phyloP scores from a whole-genome alignment of 176 grass and related monocot species.

The maize (Zea mays) region Zm-B73-REFERENCE-NAM-5.0 NC_050096.1:203415001-203415500 shows the following conservation, averaged over 20 bases:
- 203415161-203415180: no score
- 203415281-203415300: constrained; percentile 33
- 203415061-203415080: background rate
- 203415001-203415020: no score
- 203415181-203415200: no score
- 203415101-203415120: background rate
- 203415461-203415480: constrained; percentile 31
- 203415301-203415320: constrained; percentile 46
- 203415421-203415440: background rate
- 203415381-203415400: background rate
- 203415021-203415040: no score
- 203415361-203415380: background rate
- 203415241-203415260: background rate
- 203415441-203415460: background rate
- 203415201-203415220: no score
- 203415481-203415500: constrained; percentile 72
- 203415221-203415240: background rate
- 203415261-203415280: background rate
- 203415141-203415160: no score
- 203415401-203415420: background rate
- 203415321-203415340: constrained; percentile 53
- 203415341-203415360: constrained; percentile 60
- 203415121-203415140: constrained; percentile 10
- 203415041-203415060: no score
- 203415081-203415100: background rate